A percentile compares a stretch with the other conserved stretches of the same genome.
phyloP scores from a whole-genome alignment of 495 filamentous ascomycete genomes.

The Thozetella sp. region DNA sequence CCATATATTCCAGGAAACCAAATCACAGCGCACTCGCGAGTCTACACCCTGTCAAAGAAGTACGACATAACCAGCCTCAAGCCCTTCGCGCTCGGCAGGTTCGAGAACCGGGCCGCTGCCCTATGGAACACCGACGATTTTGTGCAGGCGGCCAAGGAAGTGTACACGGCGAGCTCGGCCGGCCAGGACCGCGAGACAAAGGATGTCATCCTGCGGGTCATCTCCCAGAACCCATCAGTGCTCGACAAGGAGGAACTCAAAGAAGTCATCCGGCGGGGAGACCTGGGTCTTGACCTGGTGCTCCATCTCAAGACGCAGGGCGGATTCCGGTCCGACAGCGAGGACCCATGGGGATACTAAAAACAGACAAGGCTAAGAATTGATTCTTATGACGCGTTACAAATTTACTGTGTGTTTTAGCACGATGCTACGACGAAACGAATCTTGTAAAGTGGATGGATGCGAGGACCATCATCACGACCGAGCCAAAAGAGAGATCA shows the following conservation, averaged over 20 bases:
- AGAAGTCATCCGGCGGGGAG: constrained; percentile 1
- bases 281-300: constrained; percentile 7
- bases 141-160: constrained; percentile 36
- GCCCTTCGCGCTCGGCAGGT: constrained; percentile 35
- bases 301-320: constrained; percentile 3
- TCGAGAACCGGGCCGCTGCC: constrained; percentile 25
- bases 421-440: no score
- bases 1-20: background rate
- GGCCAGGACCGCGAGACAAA: constrained; percentile 38
- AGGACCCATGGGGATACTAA: background rate
- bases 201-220: constrained; percentile 18
- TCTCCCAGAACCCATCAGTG: constrained; percentile 9
- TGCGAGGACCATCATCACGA: no score
- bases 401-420: no score
- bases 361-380: no score
- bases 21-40: constrained; percentile 13
- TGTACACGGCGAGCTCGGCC: constrained; percentile 37
- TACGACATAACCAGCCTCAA: constrained; percentile 43
- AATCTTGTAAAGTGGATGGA: no score
- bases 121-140: constrained; percentile 32
- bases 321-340: background rate
- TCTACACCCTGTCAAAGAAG: constrained; percentile 22
- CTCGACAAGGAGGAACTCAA: constrained; percentile 8
- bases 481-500: no score
- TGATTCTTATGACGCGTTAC: no score